These are phyloP conservation scores for Sporothrix variecibatus DNA, from an alignment of 2,329 filamentous ascomycete genomes.

Conservation along the genomic window DNA sequence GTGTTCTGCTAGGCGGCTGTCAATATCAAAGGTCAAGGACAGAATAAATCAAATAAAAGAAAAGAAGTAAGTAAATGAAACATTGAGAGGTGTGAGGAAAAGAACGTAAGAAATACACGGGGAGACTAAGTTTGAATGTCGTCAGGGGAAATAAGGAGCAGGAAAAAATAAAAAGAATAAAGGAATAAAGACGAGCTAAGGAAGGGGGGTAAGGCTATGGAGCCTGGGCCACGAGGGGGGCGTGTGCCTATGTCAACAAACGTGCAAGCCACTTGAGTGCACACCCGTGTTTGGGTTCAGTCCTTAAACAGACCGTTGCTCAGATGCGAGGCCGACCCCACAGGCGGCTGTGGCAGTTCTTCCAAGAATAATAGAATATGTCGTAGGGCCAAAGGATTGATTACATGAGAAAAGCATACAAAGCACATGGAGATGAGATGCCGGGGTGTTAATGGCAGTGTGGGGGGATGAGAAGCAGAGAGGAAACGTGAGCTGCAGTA, in stretches of 20 bases:
- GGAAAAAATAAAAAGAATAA: neutral
- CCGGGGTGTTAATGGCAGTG: constrained; percentile 2
- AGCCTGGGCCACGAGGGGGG: constrained; percentile 5
- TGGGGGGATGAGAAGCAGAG: neutral
- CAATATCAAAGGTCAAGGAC: constrained; percentile 16
- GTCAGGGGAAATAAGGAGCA: constrained; percentile 15
- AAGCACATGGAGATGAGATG: neutral
- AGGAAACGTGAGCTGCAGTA: neutral
- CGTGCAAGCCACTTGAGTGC: neutral
- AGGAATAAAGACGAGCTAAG: neutral
- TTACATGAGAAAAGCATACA: neutral
- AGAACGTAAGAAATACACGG: neutral
- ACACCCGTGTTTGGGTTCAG: neutral
- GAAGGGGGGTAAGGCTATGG: neutral
- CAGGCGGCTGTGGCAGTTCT: neutral
- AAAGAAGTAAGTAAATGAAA: constrained; percentile 1
- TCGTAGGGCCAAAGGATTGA: neutral
- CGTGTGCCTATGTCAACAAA: constrained; percentile 6
- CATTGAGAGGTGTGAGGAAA: neutral
- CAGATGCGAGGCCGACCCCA: neutral
- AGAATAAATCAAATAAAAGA: neutral
- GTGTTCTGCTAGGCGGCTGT: constrained; percentile 20
- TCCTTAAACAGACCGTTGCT: neutral
- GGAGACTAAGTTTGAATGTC: neutral
- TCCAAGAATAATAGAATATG: neutral